Percentiles rank a stretch among this genome's conserved stretches.
Conservation (phyloP, 306 rosid species). For the Trifolium pratense region DNA sequence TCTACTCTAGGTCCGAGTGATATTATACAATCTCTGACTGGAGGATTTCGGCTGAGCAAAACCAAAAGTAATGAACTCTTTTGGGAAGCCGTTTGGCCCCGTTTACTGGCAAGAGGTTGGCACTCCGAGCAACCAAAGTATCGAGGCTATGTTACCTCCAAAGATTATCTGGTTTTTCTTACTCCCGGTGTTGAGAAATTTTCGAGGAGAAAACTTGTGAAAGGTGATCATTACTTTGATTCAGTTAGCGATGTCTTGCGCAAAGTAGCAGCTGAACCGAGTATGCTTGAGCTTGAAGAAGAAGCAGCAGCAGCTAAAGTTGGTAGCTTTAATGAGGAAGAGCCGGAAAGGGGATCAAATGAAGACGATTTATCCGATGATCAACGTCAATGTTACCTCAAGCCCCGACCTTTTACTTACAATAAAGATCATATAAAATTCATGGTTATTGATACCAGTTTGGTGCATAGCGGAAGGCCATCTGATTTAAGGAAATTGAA, state of each 20-base stretch:
- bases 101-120: not conserved
- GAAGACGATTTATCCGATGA: not conserved
- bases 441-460: conserved; percentile 64
- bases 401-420: not conserved
- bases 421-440: conserved; percentile 43
- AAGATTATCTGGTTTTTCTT: not conserved
- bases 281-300: conserved; percentile 62
- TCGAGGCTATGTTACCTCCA: not conserved
- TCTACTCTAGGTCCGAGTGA: not conserved
- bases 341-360: conserved; percentile 38
- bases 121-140: not conserved
- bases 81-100: not conserved
- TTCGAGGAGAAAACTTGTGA: not conserved
- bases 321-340: conserved; percentile 47
- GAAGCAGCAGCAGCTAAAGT: conserved; percentile 50
- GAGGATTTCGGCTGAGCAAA: not conserved
- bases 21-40: not conserved
- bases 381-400: conserved; percentile 4
- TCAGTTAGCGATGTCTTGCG: not conserved
- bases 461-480: conserved; percentile 13
- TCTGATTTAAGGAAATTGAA: not conserved
- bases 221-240: not conserved
- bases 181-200: not conserved
- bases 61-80: not conserved
- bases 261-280: not conserved